Evolutionary conservation across 2,329 filamentous ascomycete species (phyloP).

Genomic region (Cladosporium sp.): DNA sequence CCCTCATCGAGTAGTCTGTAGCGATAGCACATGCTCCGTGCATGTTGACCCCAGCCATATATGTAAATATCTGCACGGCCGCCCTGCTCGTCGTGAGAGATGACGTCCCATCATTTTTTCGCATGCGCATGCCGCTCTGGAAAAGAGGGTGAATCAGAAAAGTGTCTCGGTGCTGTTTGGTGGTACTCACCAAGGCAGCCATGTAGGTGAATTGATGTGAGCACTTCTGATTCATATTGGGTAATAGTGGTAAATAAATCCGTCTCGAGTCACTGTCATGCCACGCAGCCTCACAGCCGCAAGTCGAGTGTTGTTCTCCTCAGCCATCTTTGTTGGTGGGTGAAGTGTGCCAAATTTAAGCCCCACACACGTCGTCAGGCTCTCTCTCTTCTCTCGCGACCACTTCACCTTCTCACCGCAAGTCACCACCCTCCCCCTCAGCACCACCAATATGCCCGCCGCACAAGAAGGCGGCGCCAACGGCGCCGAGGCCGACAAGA

Average conservation of each 20-base stretch:
- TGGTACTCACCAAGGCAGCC: not conserved
- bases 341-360: not conserved
- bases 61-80: not conserved
- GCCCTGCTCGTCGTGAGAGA: not conserved
- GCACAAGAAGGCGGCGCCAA: slow-evolving; percentile 61
- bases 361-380: not conserved
- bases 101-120: not conserved
- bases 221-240: not conserved
- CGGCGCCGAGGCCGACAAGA: slow-evolving; percentile 92
- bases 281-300: not conserved
- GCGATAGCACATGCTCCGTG: not conserved
- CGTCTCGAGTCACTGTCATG: not conserved
- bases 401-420: slow-evolving; percentile 3
- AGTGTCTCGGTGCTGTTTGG: not conserved
- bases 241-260: not conserved
- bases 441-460: slow-evolving; percentile 72
- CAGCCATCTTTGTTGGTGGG: not conserved
- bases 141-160: not conserved
- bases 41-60: not conserved
- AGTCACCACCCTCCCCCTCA: not conserved
- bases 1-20: not conserved
- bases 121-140: slow-evolving; percentile 1
- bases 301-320: not conserved
- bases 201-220: not conserved
- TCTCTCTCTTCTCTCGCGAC: not conserved